Evolutionary conservation across 164 flowering plant genomes (phyloP), one percentile per base, ranked within the genome.

Genomic region (Santalum album): DNA sequence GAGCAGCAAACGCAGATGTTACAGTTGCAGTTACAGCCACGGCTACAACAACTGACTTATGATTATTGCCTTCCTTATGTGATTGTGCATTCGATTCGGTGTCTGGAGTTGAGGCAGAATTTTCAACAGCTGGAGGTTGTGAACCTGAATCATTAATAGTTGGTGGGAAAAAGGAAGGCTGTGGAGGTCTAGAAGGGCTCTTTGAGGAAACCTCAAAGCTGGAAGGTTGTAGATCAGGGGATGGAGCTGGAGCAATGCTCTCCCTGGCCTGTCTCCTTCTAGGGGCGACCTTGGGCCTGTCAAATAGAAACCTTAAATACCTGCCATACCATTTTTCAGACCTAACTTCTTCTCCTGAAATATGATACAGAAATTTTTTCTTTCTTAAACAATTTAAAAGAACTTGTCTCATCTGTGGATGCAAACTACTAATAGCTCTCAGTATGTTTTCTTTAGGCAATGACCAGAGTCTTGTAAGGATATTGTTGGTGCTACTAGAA

Each of bases 11-110:
- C 25, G 66, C 23, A 60, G 84, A 78, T 34, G 96, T 77, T 32
- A 74, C 86, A 12, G 63, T 58, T 27, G 96, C 95, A 57, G 96
- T 87, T 40, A 76, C 78, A 58, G 58, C 78, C 54, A 83, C 83
- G 48, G 86, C 90, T 72, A 80, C 44, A 55, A 74, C 63, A 52
- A 90, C 65, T 53, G 77, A 26, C 50, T 35, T 67, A 51, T 62
- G 47, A 48, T 48, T 64, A 20, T 23, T 65, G 12, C 47, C 39
- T 12, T 59, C 35, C 49, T 64, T 51, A 21, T 60, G 60, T 39
- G 64, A 24, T 25, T 56, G 32, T 25, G 10, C 29, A 45, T 35
- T 29, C 29, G 70, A 56, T 32, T 66, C 36, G 55, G 76, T 54
- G 59, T 16, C 35, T 50, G 72, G 68, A 63, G 42, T 58, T 35